phyloP scores from a whole-genome alignment of 2,329 filamentous ascomycete species.

The Dothistroma pini region DNA sequence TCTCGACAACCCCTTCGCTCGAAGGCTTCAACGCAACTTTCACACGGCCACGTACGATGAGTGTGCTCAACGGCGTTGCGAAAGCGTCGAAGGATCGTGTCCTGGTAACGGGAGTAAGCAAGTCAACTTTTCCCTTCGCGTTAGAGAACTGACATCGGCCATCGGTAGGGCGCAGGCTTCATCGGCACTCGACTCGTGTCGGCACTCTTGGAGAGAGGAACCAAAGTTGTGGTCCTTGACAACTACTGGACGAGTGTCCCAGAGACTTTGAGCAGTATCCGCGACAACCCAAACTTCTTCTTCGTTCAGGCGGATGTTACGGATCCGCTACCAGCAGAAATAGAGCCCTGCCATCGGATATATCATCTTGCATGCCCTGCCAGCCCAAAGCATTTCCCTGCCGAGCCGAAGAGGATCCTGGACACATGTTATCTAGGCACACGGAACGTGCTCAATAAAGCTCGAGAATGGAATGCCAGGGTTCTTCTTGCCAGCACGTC shows the following conservation, averaged over 20 bases:
- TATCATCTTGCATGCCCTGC: constrained; percentile 9
- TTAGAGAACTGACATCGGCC: not conserved
- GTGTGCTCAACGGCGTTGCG: not conserved
- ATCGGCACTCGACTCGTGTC: not conserved
- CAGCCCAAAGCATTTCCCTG: constrained; percentile 5
- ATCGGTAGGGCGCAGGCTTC: constrained; percentile 6
- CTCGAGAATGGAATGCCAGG: constrained; percentile 1
- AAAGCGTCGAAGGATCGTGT: not conserved
- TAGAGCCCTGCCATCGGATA: not conserved
- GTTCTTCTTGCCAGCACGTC: constrained; percentile 5
- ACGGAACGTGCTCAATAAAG: constrained; percentile 1
- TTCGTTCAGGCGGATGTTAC: not conserved
- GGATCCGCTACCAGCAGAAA: not conserved
- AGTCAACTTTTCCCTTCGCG: not conserved
- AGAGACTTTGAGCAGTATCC: not conserved
- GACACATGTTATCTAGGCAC: constrained; percentile 8
- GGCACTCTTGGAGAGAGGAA: not conserved
- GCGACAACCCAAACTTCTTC: not conserved
- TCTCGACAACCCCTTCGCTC: not conserved
- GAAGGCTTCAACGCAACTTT: not conserved
- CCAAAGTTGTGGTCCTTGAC: constrained; percentile 3
- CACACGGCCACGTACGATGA: not conserved
- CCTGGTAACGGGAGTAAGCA: not conserved
- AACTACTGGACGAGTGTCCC: constrained; percentile 2
- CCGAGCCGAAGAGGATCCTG: constrained; percentile 1